Conservation (phyloP, 2,329 filamentous ascomycete species). For the Cercospora berteroae region DNA sequence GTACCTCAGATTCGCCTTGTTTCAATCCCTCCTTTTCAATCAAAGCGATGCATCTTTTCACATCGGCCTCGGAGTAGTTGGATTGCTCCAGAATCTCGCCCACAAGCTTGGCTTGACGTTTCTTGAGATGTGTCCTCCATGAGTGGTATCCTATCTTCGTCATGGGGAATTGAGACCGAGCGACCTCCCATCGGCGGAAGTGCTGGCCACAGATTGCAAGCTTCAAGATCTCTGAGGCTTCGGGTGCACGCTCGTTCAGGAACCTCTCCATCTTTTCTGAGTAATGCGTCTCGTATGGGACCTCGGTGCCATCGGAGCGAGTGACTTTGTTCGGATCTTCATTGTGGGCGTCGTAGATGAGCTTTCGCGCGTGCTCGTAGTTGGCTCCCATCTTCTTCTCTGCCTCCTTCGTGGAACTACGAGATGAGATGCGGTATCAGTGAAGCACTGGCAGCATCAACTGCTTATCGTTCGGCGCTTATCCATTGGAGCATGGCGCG, state of each 20-base stretch:
- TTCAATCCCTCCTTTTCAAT: conserved; percentile 75
- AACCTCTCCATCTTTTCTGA: conserved; percentile 75
- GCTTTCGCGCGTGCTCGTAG: conserved; percentile 50
- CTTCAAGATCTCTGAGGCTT: conserved; percentile 64
- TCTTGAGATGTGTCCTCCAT: conserved; percentile 75
- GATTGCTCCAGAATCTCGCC: conserved; percentile 52
- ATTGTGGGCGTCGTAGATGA: conserved; percentile 72
- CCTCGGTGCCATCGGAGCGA: conserved; percentile 43
- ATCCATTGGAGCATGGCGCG: neutral
- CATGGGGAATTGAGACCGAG: conserved; percentile 69
- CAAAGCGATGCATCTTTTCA: conserved; percentile 64
- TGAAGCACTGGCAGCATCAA: neutral
- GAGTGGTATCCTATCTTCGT: conserved; percentile 72
- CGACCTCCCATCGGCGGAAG: conserved; percentile 81
- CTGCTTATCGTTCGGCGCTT: neutral
- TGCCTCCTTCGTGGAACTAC: neutral
- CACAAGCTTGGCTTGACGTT: conserved; percentile 65
- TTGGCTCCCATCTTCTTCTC: conserved; percentile 20
- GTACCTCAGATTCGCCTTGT: conserved; percentile 62
- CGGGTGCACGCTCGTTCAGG: conserved; percentile 60
- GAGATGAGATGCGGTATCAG: neutral
- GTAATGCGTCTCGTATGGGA: conserved; percentile 80
- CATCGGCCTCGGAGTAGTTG: conserved; percentile 54
- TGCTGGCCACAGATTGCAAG: conserved; percentile 82
- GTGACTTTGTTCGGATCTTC: conserved; percentile 62